Base-by-base conservation (phyloP, 2,329 filamentous ascomycete genomes). In the Exophiala viscosa region DNA sequence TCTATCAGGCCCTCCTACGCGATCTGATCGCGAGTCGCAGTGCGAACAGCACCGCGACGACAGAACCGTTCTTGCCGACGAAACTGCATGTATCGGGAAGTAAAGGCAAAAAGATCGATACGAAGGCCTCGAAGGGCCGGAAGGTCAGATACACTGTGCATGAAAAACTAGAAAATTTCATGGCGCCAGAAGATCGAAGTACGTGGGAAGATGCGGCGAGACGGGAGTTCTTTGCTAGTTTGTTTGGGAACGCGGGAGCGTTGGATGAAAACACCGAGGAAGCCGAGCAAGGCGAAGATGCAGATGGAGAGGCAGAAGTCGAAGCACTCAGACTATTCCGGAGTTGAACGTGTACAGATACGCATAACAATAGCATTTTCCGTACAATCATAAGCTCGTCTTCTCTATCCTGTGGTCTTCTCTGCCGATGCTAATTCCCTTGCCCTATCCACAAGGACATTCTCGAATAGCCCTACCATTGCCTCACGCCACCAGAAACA, bases 111-210 rank as follows among this genome's bases (percentile, higher is more conserved):
- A 87, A 87, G 71, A 88, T 97, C 3, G 93, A 99, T 69, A 91
- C 91, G 15, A 93, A 91, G 68, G 93, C 93, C 0, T 95, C 89
- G 68, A 97, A 97, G 72, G 93, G 93, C 5, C 79, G 93, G 45
- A 96, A 96, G 75, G 82, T 99, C 79, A 81, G 90, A 35, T 99
- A 92, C 71, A 93, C 88, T 13, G 90, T 96, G 41, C 91, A 97
- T 67, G 92, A 97, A 75, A 97, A 97, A 76, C 71, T 99, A 65
- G 89, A 96, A 73, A 96, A 96, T 70, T 97, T 97, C 67, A 96
- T 96, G 90, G 91, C 91, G 9, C 85, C 90, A 0, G 61, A 63
- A 38, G 60, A 60, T 32, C 48, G 96, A 68, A 88, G 95, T 67
- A 78, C 88, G 48, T 99, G 93, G 93, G 87, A 88, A 57, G 83